Evolutionary conservation across 495 filamentous ascomycete species (phyloP), one percentile per base, ranked within the genome.

Genomic region (Penicillium samsonianum): DNA sequence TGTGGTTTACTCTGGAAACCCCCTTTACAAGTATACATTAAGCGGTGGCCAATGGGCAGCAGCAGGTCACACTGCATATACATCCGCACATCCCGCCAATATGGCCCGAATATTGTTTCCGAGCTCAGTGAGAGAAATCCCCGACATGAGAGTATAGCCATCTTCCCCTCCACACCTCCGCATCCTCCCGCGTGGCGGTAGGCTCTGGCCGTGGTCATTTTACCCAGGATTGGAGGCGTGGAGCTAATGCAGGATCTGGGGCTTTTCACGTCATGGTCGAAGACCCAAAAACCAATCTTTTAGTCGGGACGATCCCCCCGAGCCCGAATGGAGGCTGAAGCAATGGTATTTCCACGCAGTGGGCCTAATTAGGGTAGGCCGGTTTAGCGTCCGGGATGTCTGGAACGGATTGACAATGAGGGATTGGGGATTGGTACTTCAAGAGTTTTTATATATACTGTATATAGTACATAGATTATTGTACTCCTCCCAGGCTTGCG

Each of bases 261-360:
- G 17, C 12, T 23, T 26, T 25, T 25, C 44, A 28, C 23, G 25
- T 46, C 23, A 19, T 28, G 23, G 7, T 14, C 16, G 3, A n/a
- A 17, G 33, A 37, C 33, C 11, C 10, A 33, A 33, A 14, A 11
- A 33, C 30, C 30, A 37, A 16, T 16, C 14, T 37, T 37, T 46
- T 6, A 46, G 14, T 46, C 44, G 25, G 43, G 44, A 47, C 20
- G 22, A 19, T 19, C 46, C 22, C 5, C 45, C 47, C 48, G n/a
- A 47, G n/a, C 16, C 16, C 25, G 16, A 30, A 47, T 31, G 26
- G 45, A 48, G 45, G 45, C 45, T 48, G 45, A 48, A 48, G 22
- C 41, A 11, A 43, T 43, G 5, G 4, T 47, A 47, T 47, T 47
- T 17, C 44, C 44, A 47, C 44, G 26, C 44, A 16, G 20, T 25